Conservation (phyloP, 192 early-diverging fungal genomes). For the Backusella parvicylindrica region DNA sequence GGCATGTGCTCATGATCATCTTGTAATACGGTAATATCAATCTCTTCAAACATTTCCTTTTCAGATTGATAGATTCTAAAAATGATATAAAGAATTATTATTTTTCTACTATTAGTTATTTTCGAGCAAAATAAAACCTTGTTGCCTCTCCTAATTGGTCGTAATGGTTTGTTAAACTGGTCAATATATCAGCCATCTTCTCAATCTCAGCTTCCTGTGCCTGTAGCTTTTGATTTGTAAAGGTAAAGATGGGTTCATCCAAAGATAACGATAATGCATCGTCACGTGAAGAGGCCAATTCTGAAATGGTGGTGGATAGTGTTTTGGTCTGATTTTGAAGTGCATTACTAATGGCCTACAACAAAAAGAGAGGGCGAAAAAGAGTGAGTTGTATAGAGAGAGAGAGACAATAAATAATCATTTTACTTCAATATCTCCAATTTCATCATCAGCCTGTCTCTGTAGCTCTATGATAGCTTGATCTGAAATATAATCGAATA, state of each 20-base stretch:
- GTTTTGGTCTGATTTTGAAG: conserved; percentile 8
- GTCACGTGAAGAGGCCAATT: conserved; percentile 8
- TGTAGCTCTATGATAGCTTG: conserved; percentile 35
- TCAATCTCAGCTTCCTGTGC: conserved; percentile 44
- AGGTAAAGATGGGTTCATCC: conserved; percentile 35
- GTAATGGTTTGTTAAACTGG: conserved; percentile 47
- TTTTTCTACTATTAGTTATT: too few relatives aligned
- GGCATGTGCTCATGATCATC: conserved; percentile 31
- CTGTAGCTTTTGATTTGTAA: conserved; percentile 38
- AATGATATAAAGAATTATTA: not conserved
- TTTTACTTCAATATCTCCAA: conserved; percentile 31
- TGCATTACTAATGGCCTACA: not conserved
- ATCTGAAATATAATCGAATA: conserved; percentile 39
- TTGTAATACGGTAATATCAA: conserved; percentile 33
- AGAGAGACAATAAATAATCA: not conserved
- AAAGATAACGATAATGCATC: conserved; percentile 29
- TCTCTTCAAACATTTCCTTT: conserved; percentile 1
- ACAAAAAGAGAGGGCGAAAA: not conserved
- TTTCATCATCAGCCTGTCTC: conserved; percentile 29
- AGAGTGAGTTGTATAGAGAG: too few relatives aligned
- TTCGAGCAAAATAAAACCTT: conserved; percentile 19
- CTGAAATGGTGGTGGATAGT: conserved; percentile 9
- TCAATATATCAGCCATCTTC: conserved; percentile 46
- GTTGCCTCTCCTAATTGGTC: conserved; percentile 45
- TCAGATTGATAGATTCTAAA: conserved; percentile 24